Base-by-base conservation (phyloP, 306 rosid species). In the Sindora glabra region DNA sequence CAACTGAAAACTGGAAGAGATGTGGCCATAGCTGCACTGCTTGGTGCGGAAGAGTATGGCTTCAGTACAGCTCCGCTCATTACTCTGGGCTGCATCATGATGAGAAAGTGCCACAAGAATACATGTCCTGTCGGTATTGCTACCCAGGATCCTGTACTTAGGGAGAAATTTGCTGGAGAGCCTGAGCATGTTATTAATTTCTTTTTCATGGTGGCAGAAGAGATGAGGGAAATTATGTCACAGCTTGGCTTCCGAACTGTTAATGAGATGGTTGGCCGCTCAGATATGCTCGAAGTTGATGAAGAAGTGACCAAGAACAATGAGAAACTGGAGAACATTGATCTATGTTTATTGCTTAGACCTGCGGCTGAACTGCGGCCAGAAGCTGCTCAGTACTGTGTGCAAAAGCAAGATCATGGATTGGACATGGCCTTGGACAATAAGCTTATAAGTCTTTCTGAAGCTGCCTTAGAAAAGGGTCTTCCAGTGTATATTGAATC, bases 61-160 rank as follows among this genome's bases (percentile, higher is more conserved):
- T 94, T 94, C 81, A 94, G 99, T 79, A 94, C 99, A 8, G 99
- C 99, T 36, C 99, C 99, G 17, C 95, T 94, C 54, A 89, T 94
- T 56, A 94, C 99, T 53, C 87, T 94, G 46, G 99, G 99, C 40
- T 94, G 99, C 81, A 94, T 94, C 57, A 94, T 94, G 99, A 94
- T 94, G 99, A 74, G 99, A 45, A 94, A 94, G 78, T 94, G 99
- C 75, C 99, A 94, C 83, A 94, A 89, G 77, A 94, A 94, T 55
- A 94, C 97, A 32, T 94, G 99, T 59, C 99, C 99, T 24, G 99
- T 89, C 56, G 99, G 99, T 32, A 86, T 94, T 67, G 97, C 99
- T 42, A 94, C 99, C 29, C 99, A 94, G 77, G 99, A 94, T 82
- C 97, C 99, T n/a, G 90, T 94, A 36, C 97, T 94, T 21, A 67